Evolutionary conservation across 2,329 filamentous ascomycete genomes (phyloP).

Genomic region (Bipolaris victoriae): DNA sequence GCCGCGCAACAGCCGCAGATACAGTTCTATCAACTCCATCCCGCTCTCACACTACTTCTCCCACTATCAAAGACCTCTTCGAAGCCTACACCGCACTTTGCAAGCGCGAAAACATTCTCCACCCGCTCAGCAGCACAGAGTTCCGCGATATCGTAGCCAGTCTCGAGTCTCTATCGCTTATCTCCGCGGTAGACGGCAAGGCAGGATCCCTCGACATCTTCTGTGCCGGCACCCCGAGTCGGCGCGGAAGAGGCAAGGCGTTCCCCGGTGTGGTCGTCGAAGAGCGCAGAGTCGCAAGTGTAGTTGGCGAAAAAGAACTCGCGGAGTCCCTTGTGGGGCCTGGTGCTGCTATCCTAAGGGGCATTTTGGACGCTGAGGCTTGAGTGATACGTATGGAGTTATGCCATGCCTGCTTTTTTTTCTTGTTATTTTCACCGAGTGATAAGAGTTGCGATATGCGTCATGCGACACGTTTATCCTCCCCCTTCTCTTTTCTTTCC

Average conservation of each 20-base stretch:
- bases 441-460: no score
- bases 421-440: no score
- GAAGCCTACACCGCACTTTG: conserved; percentile 84
- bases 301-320: conserved; percentile 80
- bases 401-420: no score
- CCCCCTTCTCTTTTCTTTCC: no score
- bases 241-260: conserved; percentile 61
- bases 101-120: conserved; percentile 83
- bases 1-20: conserved; percentile 53
- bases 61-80: conserved; percentile 83
- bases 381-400: no score
- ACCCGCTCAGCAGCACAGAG: conserved; percentile 87
- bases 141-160: conserved; percentile 92
- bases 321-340: conserved; percentile 68
- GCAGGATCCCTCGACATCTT: conserved; percentile 66
- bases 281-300: conserved; percentile 79
- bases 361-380: conserved; percentile 35
- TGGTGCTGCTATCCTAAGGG: conserved; percentile 50
- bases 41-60: conserved; percentile 62
- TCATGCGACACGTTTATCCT: no score
- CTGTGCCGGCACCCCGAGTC: conserved; percentile 72
- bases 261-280: conserved; percentile 62
- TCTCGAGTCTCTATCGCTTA: conserved; percentile 83
- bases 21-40: conserved; percentile 50
- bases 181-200: conserved; percentile 74